Percentiles rank a stretch among this genome's conserved stretches.
phyloP scores from a whole-genome alignment of 352 stramenopile species.

The Pythium oligandrum region DNA sequence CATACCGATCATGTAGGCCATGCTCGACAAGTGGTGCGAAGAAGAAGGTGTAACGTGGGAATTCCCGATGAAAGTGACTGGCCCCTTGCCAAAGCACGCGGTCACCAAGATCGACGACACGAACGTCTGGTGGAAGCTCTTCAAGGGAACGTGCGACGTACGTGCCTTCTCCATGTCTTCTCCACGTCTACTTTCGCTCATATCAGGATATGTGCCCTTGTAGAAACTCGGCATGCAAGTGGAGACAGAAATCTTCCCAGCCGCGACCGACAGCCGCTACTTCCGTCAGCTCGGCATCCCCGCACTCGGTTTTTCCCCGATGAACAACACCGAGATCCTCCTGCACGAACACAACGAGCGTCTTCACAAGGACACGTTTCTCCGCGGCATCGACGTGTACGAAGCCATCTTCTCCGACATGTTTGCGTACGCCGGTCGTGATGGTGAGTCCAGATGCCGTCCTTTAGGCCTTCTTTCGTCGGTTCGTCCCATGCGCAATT shows the following conservation, averaged over 20 bases:
- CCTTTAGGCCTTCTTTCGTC: no score
- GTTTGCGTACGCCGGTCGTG: slow-evolving; percentile 22
- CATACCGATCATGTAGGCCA: slow-evolving; percentile 14
- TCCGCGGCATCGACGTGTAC: slow-evolving; percentile 91
- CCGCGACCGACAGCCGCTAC: slow-evolving; percentile 92
- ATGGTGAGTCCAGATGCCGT: no score
- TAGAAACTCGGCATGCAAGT: slow-evolving; percentile 56
- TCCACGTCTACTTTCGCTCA: background rate
- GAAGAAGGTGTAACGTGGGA: slow-evolving; percentile 85
- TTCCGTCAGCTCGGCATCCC: slow-evolving; percentile 88
- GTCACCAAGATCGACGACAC: slow-evolving; percentile 46
- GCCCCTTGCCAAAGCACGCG: slow-evolving; percentile 52
- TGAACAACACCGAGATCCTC: slow-evolving; percentile 92
- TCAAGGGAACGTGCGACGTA: slow-evolving; percentile 41
- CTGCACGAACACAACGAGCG: slow-evolving; percentile 97
- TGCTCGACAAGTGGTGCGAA: slow-evolving; percentile 89
- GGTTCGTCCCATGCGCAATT: no score
- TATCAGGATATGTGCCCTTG: background rate
- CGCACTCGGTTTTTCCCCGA: slow-evolving; percentile 93
- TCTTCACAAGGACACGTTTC: slow-evolving; percentile 88
- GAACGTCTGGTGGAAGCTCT: slow-evolving; percentile 55
- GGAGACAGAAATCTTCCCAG: slow-evolving; percentile 92
- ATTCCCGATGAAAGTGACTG: slow-evolving; percentile 31
- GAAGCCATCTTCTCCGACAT: slow-evolving; percentile 43
- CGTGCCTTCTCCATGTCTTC: background rate